Base-by-base conservation (phyloP, 139 green algal species). In the Auxenochlorella pyrenoidosa region DNA sequence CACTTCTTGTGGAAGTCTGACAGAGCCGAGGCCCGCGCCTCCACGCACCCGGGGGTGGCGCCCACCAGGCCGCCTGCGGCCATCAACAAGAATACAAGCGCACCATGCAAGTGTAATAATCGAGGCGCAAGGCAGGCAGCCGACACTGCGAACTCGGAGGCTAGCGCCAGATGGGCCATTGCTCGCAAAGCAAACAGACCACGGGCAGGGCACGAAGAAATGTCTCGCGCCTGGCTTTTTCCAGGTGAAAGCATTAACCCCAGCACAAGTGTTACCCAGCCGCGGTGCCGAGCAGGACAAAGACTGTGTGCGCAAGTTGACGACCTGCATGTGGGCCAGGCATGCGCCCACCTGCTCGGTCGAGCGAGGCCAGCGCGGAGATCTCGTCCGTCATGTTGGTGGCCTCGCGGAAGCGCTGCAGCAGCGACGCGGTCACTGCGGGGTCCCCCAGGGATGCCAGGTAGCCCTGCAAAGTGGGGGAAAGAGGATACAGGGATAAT, bases 361-460 rank as follows among this genome's bases (percentile, higher is more conserved):
- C 87, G 75, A 99, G 92, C 0, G 92, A 89, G 4, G 90, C 89
- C 41, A 99, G 91, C 0, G 97, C 96, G 10, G 93, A 89, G 34
- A 99, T 95, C 89, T 95, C 90, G 87, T 99, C 98, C 8, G 97
- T 99, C 98, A 99, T 99, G 95, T 99, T 99, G 59, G 92, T 96
- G 18, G 97, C 97, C 18, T 84, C 85, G 43, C 91, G 86, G 88
- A 93, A 92, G 70, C 95, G 90, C n/a, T 75, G 36, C 79, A 96
- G 87, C 75, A 96, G 75, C 60, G 94, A 89, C 65, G 83, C 88
- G 6, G 89, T 94, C 71, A 97, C 93, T 0, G 86, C 86, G 2
- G 92, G 79, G 38, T 97, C 95, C 40, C 94, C 91, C 88, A 98
- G 89, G 13, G 84, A 85, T 24, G 93, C 87, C 88, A 99, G 89